Conservation (phyloP, 1,139 yeast species). For the Candida gigantensis region DNA sequence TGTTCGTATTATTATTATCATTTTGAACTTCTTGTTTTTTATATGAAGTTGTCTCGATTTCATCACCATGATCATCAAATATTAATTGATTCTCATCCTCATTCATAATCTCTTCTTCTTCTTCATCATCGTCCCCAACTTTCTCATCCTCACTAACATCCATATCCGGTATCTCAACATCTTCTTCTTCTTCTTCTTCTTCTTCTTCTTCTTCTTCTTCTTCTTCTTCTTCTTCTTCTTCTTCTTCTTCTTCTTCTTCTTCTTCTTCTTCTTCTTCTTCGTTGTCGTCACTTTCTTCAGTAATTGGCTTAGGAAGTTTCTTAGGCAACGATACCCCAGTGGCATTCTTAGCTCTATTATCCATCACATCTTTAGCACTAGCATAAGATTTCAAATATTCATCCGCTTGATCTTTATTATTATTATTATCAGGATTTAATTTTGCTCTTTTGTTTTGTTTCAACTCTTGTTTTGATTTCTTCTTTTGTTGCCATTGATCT, state of each 20-base stretch:
- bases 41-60: conserved; percentile 28
- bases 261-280: too few relatives aligned
- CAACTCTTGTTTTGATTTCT: conserved; percentile 67
- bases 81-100: conserved; percentile 47
- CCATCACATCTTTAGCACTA: conserved; percentile 69
- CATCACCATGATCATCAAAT: conserved; percentile 82
- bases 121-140: conserved; percentile 18
- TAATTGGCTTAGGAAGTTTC: conserved; percentile 13
- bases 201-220: conserved; percentile 1
- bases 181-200: conserved; percentile 6
- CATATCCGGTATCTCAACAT: conserved; percentile 12
- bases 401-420: conserved; percentile 39
- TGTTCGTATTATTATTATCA: conserved; percentile 11
- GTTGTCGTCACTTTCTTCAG: conserved; percentile 10
- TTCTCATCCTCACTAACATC: conserved; percentile 16
- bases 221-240: conserved; percentile 4
- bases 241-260: conserved; percentile 20
- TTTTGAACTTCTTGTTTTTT: conserved; percentile 19
- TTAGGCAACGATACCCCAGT: conserved; percentile 58
- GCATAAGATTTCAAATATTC: conserved; percentile 39
- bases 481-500: conserved; percentile 88
- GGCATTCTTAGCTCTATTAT: conserved; percentile 56
- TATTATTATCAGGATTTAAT: conserved; percentile 66
- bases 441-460: conserved; percentile 66
- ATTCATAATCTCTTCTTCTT: conserved; percentile 18